Conservation (phyloP, 2,329 filamentous ascomycete species). For the Ceratocystis huliohia region DNA sequence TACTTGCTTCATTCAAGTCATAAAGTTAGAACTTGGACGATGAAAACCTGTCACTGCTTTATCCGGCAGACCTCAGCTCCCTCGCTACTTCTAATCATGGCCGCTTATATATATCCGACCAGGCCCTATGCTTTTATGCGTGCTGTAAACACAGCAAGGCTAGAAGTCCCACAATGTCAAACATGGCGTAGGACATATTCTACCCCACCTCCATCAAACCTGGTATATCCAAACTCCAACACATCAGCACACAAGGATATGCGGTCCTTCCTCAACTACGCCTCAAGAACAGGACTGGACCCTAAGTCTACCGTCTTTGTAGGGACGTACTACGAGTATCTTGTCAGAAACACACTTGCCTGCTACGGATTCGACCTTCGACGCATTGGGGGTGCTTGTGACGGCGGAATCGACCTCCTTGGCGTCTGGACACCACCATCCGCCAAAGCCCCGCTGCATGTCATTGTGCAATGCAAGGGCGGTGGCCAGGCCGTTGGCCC, state of each 20-base stretch:
- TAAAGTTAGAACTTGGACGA: neutral
- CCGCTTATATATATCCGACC: neutral
- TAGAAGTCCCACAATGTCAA: neutral
- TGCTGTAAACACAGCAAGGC: neutral
- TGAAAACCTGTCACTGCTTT: neutral
- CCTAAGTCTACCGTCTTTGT: constrained; percentile 47
- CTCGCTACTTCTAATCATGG: neutral
- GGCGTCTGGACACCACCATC: constrained; percentile 53
- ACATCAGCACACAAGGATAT: constrained; percentile 44
- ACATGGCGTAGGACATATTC: constrained; percentile 5
- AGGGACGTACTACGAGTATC: constrained; percentile 71
- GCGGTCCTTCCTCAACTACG: constrained; percentile 52
- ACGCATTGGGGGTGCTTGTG: constrained; percentile 52
- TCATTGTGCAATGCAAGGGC: constrained; percentile 58
- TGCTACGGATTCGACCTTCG: constrained; percentile 51
- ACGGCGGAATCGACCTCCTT: constrained; percentile 62
- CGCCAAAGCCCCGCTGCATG: constrained; percentile 30
- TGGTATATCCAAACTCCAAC: constrained; percentile 18
- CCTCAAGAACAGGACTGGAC: constrained; percentile 42
- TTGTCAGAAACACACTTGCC: constrained; percentile 42
- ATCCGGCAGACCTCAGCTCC: neutral
- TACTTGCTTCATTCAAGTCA: neutral
- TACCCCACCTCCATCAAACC: neutral
- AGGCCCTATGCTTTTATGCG: neutral
- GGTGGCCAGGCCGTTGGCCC: constrained; percentile 42